Evolutionary conservation across 2,329 filamentous ascomycete species (phyloP).

Genomic region (Domatiomyces globalis): DNA sequence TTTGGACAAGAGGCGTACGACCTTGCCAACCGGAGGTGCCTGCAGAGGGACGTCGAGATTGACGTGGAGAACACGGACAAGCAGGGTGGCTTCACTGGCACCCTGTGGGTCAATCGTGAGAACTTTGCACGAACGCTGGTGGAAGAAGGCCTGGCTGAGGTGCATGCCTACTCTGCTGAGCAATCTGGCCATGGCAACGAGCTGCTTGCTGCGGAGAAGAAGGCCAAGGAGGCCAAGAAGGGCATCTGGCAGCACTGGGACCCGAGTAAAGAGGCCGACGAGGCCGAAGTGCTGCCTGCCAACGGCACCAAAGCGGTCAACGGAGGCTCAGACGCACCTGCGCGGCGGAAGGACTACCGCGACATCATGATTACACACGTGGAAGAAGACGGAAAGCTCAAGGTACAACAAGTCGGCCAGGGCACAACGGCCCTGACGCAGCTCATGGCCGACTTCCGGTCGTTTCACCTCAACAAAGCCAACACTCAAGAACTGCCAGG

Average conservation of each 20-base stretch:
- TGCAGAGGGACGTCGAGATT: slow-evolving; percentile 91
- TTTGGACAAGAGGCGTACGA: slow-evolving; percentile 93
- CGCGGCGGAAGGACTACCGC: slow-evolving; percentile 75
- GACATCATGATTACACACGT: slow-evolving; percentile 88
- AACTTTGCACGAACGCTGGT: slow-evolving; percentile 88
- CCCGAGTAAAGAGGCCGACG: slow-evolving; percentile 65
- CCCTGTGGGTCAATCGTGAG: slow-evolving; percentile 83
- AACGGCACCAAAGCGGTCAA: slow-evolving; percentile 37
- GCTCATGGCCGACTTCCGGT: slow-evolving; percentile 80
- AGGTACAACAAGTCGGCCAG: slow-evolving; percentile 78
- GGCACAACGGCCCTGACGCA: slow-evolving; percentile 74
- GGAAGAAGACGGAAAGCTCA: slow-evolving; percentile 66
- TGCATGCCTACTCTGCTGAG: slow-evolving; percentile 90
- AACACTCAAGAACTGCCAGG: slow-evolving; percentile 61
- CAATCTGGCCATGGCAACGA: slow-evolving; percentile 82
- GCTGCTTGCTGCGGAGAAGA: slow-evolving; percentile 72
- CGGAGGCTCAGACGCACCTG: slow-evolving; percentile 39
- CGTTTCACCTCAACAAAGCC: slow-evolving; percentile 72
- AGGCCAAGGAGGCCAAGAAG: slow-evolving; percentile 76
- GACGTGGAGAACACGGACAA: slow-evolving; percentile 93
- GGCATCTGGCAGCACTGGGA: slow-evolving; percentile 92
- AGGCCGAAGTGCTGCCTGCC: slow-evolving; percentile 31
- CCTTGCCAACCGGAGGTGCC: slow-evolving; percentile 71
- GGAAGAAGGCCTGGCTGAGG: slow-evolving; percentile 83
- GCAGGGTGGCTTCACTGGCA: slow-evolving; percentile 91